Conservation (phyloP, 495 filamentous ascomycete species). For the Aspergillus incahuasiensis region DNA sequence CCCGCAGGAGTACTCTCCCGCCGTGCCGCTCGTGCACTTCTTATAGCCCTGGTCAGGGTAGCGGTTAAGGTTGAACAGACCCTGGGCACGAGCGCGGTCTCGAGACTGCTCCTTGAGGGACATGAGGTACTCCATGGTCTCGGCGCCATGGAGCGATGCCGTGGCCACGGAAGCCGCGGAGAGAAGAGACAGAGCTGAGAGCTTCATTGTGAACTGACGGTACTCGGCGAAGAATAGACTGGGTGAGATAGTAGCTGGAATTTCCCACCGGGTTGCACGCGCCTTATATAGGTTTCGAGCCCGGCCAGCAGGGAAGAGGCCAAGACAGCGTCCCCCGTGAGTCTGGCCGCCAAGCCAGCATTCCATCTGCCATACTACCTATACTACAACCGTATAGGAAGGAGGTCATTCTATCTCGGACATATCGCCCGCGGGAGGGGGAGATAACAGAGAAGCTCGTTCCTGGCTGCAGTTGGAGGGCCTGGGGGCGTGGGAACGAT, state of each 20-base stretch:
- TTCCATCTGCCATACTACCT: background rate
- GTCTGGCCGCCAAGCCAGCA: background rate
- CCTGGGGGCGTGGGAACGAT: background rate
- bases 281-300: background rate
- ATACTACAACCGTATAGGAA: background rate
- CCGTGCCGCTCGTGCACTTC: constrained; percentile 12
- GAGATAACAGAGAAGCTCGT: constrained; percentile 4
- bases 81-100: constrained; percentile 12
- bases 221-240: background rate
- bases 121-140: constrained; percentile 17
- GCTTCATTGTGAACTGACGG: constrained; percentile 14
- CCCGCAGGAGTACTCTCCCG: constrained; percentile 17
- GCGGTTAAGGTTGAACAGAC: constrained; percentile 13
- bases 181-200: constrained; percentile 10
- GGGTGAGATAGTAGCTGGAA: background rate
- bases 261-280: background rate
- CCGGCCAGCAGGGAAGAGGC: background rate
- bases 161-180: constrained; percentile 6
- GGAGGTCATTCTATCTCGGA: background rate
- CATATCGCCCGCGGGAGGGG: background rate
- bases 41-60: constrained; percentile 5
- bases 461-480: background rate
- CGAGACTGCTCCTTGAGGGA: constrained; percentile 12
- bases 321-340: background rate
- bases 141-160: constrained; percentile 7